Evolutionary conservation across 2,329 filamentous ascomycete species (phyloP).

Genomic region (Parafenestella ontariensis): DNA sequence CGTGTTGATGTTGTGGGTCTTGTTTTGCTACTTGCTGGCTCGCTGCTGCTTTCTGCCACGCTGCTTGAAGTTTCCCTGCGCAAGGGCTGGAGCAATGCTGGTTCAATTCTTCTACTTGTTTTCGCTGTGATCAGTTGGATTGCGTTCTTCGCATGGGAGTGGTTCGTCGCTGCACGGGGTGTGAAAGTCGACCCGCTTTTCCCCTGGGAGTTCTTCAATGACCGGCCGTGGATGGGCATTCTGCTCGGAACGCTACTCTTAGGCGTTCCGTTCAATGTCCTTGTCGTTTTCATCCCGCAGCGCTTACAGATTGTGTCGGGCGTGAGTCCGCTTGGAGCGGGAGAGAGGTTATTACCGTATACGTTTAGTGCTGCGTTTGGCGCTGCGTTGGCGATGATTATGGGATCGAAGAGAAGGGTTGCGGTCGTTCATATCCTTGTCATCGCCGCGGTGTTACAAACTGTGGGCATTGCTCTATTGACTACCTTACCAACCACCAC

Average conservation of each 20-base stretch:
- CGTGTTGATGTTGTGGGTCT: neutral
- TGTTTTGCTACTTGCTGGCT: neutral
- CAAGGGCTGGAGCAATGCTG: constrained; percentile 6
- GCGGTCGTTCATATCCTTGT: too few relatives aligned
- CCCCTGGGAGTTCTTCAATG: constrained; percentile 8
- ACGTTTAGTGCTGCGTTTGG: too few relatives aligned
- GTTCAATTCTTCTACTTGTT: neutral
- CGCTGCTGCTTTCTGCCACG: neutral
- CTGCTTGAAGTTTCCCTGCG: neutral
- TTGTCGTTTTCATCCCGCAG: constrained; percentile 1
- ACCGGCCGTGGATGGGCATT: constrained; percentile 1
- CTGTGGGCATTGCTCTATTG: too few relatives aligned
- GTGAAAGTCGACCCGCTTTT: constrained; percentile 3
- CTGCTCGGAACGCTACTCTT: constrained; percentile 1
- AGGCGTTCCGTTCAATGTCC: neutral
- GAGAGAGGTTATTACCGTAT: too few relatives aligned
- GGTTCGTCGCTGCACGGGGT: neutral
- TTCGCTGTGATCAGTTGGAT: constrained; percentile 12
- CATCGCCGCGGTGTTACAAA: too few relatives aligned
- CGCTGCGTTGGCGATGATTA: neutral
- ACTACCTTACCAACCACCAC: too few relatives aligned
- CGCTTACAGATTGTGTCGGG: constrained; percentile 1
- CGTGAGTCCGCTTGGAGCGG: neutral
- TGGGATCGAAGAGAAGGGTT: too few relatives aligned
- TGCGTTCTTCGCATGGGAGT: constrained; percentile 5